Percentiles rank a stretch among this genome's conserved stretches.
phyloP scores from a whole-genome alignment of 148 eudicot genomes.

The Polygonum aviculare region DNA sequence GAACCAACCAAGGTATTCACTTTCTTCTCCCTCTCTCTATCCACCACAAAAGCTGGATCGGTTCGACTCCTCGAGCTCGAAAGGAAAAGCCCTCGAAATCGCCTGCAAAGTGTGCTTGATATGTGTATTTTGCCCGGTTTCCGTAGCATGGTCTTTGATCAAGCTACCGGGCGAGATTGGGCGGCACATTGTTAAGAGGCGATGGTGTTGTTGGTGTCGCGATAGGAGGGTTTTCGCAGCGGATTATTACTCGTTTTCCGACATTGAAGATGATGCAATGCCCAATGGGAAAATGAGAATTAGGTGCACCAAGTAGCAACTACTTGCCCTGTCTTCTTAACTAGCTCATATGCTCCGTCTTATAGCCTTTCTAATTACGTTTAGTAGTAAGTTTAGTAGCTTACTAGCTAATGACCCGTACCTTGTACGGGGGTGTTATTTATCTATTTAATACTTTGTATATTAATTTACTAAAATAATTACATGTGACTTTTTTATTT shows the following conservation, averaged over 20 bases:
- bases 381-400: too few relatives aligned
- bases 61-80: neutral
- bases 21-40: neutral
- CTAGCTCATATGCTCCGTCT: neutral
- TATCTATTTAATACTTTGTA: too few relatives aligned
- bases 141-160: conserved; percentile 20
- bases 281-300: neutral
- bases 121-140: conserved; percentile 31
- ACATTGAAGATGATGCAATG: conserved; percentile 16
- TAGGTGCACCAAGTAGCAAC: neutral
- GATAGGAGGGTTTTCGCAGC: conserved; percentile 16
- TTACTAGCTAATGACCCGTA: too few relatives aligned
- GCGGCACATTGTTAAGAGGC: conserved; percentile 9
- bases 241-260: conserved; percentile 25
- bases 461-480: too few relatives aligned
- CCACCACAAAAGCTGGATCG: neutral
- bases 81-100: conserved; percentile 11
- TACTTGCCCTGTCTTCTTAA: neutral
- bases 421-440: too few relatives aligned
- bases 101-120: conserved; percentile 23
- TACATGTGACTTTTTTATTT: too few relatives aligned
- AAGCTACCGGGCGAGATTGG: conserved; percentile 28
- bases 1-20: neutral
- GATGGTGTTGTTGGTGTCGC: conserved; percentile 14
- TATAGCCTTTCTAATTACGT: neutral